Evolutionary conservation across 1,139 yeast species (phyloP), one percentile per base, ranked within the genome.

Genomic region (Debaryomyces fabryi): DNA sequence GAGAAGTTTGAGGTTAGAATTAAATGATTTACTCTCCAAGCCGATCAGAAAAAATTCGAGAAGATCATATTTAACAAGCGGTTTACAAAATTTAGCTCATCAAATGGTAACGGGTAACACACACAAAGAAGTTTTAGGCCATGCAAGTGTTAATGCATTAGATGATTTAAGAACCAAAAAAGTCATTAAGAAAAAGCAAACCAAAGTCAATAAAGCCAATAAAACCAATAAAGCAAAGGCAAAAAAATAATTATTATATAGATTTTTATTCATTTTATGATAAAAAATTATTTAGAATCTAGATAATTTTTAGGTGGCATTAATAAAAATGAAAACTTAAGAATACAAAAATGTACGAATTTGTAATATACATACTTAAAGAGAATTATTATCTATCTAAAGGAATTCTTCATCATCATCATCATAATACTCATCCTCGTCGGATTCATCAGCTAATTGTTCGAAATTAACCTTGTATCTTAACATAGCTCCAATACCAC

Each of bases 401-500:
- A 75, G 67, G 65, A 73, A 80, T 58, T 78, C 86, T 56, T 83
- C 89, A 63, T 82, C 85, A 53, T 74, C 78, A 58, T 85, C 90
- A 67, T 84, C 91, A 69, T 83, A 90, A 69, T 88, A 91, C 68
- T 90, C 96, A 57, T 76, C 81, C 62, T 89, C 96, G 55, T 88
- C 96, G 52, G 88, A 82, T 56, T 89, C 97, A 50, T 91, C 96
- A 43, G 75, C 88, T 69, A 93, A 82, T 77, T 90, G 97, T 67
- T 93, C 99, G 65, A 93, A 93, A 76, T 93, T 93, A 60, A 93
- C 95, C 74, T 91, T 91, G 75, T 93, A 93, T 77, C 99, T 90
- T 69, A 93, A 79, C 63, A 93, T 69, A 51, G 97, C 97, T 69
- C 99, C 99, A 58, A 93, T 83, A 76, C 99, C 99, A 86, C 99